A percentile compares a stretch with the other conserved stretches of the same genome.
Conservation (phyloP, 2,329 filamentous ascomycete species). For the Ustilaginoidea virens region DNA sequence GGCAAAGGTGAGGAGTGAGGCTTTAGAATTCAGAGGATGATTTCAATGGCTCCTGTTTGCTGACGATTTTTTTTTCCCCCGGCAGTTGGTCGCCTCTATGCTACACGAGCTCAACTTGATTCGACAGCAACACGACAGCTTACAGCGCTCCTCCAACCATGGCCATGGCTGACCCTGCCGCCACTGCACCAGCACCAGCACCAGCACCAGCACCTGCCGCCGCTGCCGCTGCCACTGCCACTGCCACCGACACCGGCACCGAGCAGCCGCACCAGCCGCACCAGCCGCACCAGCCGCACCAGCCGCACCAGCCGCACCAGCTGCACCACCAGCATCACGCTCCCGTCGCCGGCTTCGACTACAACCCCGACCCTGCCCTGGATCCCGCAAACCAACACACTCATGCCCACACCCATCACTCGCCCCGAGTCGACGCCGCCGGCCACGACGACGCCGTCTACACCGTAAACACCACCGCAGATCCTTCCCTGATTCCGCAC, state of each 20-base stretch:
- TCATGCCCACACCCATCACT: conserved; percentile 28
- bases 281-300: neutral
- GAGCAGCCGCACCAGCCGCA: neutral
- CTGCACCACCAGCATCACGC: conserved; percentile 1
- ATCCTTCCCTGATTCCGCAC: conserved; percentile 18
- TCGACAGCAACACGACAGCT: too few species aligned
- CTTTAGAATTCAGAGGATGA: too few species aligned
- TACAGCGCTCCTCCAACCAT: too few species aligned
- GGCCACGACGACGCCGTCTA: conserved; percentile 29
- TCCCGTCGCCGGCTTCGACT: conserved; percentile 7
- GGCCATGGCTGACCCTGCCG: too few species aligned
- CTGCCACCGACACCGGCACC: neutral
- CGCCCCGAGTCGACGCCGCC: conserved; percentile 16
- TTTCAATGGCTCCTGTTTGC: too few species aligned
- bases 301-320: neutral
- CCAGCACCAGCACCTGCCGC: too few species aligned
- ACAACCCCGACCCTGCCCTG: conserved; percentile 18
- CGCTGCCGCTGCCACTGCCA: too few species aligned
- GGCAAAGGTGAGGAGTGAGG: too few species aligned
- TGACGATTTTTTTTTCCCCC: too few species aligned
- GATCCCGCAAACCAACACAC: conserved; percentile 25
- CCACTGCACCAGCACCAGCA: too few species aligned
- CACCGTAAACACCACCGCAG: conserved; percentile 23
- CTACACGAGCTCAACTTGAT: too few species aligned
- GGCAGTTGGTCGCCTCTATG: too few species aligned